These are phyloP conservation scores for Coemansia sp. DNA, from an alignment of 192 early-diverging fungal species.

Conservation along the genomic window DNA sequence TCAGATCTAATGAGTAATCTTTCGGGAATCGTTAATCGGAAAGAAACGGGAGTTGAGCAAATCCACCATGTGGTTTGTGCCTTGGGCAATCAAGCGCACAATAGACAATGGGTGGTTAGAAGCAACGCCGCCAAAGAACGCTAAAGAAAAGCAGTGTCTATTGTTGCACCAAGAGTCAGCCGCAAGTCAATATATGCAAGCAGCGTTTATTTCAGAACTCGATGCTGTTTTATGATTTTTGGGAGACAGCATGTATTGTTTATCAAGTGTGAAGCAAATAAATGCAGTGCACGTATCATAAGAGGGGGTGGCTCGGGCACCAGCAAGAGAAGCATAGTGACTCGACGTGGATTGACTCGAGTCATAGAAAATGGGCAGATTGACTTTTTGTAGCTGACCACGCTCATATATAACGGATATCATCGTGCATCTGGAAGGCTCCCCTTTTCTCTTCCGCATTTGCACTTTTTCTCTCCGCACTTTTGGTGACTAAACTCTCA, in stretches of 20 bases:
- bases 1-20: too few relatives aligned
- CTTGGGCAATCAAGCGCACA: too few relatives aligned
- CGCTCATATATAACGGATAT: constrained; percentile 22
- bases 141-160: not conserved
- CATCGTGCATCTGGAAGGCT: constrained; percentile 3
- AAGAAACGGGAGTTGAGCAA: too few relatives aligned
- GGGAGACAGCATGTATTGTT: not conserved
- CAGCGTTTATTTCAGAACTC: not conserved
- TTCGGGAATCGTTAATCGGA: too few relatives aligned
- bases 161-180: not conserved
- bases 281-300: not conserved
- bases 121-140: not conserved
- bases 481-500: constrained; percentile 10
- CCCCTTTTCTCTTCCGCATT: constrained; percentile 7
- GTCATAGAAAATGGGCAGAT: not conserved
- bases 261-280: not conserved
- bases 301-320: not conserved
- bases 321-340: not conserved
- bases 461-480: constrained; percentile 18
- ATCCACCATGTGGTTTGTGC: too few relatives aligned
- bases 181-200: not conserved
- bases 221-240: not conserved
- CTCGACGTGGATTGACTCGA: not conserved
- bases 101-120: not conserved
- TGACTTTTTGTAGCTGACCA: not conserved